Base-by-base conservation (phyloP, 192 early-diverging fungal genomes). In the Coemansia sp. region DNA sequence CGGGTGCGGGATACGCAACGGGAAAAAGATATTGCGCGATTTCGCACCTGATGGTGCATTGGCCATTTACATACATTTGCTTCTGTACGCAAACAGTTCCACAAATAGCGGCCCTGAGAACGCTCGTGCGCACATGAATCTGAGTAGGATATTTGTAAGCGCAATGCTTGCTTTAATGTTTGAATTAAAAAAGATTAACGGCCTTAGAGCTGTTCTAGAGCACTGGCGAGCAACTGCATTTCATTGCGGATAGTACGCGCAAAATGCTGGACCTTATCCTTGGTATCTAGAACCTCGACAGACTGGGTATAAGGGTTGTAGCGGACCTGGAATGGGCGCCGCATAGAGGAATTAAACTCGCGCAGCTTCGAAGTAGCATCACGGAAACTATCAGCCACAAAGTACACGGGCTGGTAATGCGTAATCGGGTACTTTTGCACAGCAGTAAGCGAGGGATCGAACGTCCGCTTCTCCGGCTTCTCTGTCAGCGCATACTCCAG, bases 321-420 rank as follows among this genome's bases (percentile, higher is more conserved):
- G 37, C 92, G 88, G 41, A 95, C 90, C 45, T 90, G 89, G 85
- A 96, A 98, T 19, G 95, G 94, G 6, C 96, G 89, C 29, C 89
- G 83, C 78, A 93, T 85, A 5, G 74, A 79, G 19, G 84, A 73
- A 66, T 94, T 92, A 78, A 91, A 95, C 64, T 94, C 92, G 35
- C 92, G 90, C 53, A 98, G 89, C 70, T 95, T 89, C 66, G 90
- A 88, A 76, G 95, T 95, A 34, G 95, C 94, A 76, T 94, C 93
- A 70, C 89, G 91, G 86, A 98, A 98, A 44, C 90, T 93, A 13
- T 95, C 93, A 1, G 95, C 95, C 4, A 98, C 93, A 89, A 94
- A 98, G 78, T 98, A 98, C 16, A 91, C 67, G 17, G 94, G 93
- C 84, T 98, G 96, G 88, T 92, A 98, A 74, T 94, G 85, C 2